A percentile compares a stretch with the other conserved stretches of the same genome.
Evolutionary conservation across 352 stramenopile species (phyloP).

Genomic region (Pythium aquatile): DNA sequence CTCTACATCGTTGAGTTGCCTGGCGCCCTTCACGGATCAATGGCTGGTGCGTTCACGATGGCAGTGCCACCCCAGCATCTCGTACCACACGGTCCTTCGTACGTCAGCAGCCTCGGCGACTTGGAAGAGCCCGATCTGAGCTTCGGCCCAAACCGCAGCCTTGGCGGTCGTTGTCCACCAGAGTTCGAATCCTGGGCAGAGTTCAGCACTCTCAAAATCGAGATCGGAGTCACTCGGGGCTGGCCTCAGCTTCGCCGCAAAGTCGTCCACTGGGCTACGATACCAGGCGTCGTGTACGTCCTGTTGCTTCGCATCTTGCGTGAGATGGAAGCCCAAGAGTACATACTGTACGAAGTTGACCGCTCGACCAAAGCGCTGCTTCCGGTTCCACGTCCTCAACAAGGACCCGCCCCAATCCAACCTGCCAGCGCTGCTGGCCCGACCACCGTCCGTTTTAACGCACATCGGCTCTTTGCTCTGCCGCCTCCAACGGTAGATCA

Average conservation of each 20-base stretch:
- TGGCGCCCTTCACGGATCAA: neutral
- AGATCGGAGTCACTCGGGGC: neutral
- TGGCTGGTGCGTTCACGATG: neutral
- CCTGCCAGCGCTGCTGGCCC: too few relatives aligned
- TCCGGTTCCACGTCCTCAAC: too few relatives aligned
- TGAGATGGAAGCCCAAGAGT: neutral
- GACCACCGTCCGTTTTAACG: too few relatives aligned
- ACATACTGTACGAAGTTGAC: neutral
- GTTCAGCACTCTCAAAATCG: neutral
- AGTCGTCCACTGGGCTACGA: neutral
- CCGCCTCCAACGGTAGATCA: too few relatives aligned
- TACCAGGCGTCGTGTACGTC: neutral
- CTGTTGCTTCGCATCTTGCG: neutral
- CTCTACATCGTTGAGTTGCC: neutral
- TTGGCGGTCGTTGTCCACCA: too few relatives aligned
- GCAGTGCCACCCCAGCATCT: neutral
- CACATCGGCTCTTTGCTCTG: too few relatives aligned
- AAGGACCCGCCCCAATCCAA: too few relatives aligned
- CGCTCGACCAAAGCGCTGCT: too few relatives aligned
- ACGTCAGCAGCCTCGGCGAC: neutral
- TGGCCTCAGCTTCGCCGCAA: neutral
- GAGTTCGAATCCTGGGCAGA: neutral
- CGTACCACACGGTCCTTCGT: neutral
- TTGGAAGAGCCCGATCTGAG: neutral
- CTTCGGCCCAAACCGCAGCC: neutral